Evolutionary conservation across 2,329 filamentous ascomycete genomes (phyloP), one percentile per base, ranked within the genome.

Genomic region (Arthrobotrys musiformis): DNA sequence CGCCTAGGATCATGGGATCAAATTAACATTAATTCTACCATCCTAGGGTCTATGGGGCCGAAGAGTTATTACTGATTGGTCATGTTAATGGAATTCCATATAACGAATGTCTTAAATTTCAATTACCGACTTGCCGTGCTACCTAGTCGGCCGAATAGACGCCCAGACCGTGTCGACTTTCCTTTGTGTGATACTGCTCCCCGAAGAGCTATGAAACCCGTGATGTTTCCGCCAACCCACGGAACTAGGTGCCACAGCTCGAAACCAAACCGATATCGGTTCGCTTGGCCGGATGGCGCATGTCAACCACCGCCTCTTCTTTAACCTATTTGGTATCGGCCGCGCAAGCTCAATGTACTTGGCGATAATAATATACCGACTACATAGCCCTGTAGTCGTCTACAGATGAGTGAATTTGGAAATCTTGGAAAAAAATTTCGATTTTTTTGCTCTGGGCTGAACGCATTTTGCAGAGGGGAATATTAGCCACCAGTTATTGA

Each of bases 121-220:
- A 2, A 56, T 35, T 19, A 4, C 17, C n/a, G n/a, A 35, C 28
- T 35, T 56, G 28, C 15, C 48, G 48, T 52, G 48, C 46, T 30
- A 52, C 46, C 24, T 50, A 50, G 28, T 58, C 30, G 52, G 52
- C 52, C 52, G 52, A 58, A 15, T 58, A 37, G 28, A 58, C 52
- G 52, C 46, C 62, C 35, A 33, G 35, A 33, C 37, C 63, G 63
- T 58, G 33, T 69, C 64, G 50, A 60, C 37, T 50, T 69, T 46
- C 64, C 64, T 33, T n/a, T 58, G 17, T 24, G 19, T 26, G 54
- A 58, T 40, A 40, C 33, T 24, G 50, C n/a, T 24, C 54, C 26
- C 54, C 54, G 8, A 58, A 58, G 33, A 40, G 54, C 54, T 13
- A 24, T 70, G 66, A 70, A 70, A 70, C 66, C 48, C 15, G 28